phyloP scores from a whole-genome alignment of 805 yeast species.

The Candida nonsorbophila region DNA sequence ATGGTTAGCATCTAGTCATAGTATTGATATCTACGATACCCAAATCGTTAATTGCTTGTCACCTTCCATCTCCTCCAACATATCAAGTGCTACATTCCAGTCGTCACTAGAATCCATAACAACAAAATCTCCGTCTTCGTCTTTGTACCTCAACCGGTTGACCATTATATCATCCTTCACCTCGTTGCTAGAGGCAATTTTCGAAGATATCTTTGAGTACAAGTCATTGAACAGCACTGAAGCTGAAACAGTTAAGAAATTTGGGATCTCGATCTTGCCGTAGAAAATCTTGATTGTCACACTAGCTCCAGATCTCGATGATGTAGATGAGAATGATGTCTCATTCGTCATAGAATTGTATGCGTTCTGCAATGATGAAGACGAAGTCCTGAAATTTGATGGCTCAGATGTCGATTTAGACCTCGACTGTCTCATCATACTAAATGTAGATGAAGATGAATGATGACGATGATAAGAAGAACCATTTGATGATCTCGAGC shows the following conservation, averaged over 20 bases:
- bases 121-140: constrained; percentile 94
- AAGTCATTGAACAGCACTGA: constrained; percentile 43
- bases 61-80: constrained; percentile 30
- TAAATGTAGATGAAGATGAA: constrained; percentile 37
- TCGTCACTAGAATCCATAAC: constrained; percentile 83
- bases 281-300: constrained; percentile 26
- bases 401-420: constrained; percentile 16
- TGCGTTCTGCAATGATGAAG: constrained; percentile 11
- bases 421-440: constrained; percentile 35
- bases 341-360: constrained; percentile 10
- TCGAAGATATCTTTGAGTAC: constrained; percentile 55
- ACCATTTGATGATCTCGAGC: constrained; percentile 24
- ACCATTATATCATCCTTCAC: constrained; percentile 49
- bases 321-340: constrained; percentile 11
- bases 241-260: constrained; percentile 21
- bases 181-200: constrained; percentile 44
- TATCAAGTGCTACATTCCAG: constrained; percentile 78
- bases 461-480: constrained; percentile 28
- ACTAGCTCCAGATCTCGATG: constrained; percentile 5
- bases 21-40: constrained; percentile 33
- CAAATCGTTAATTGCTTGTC: constrained; percentile 29
- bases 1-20: too few species aligned
- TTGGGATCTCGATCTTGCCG: constrained; percentile 24
- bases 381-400: constrained; percentile 11
- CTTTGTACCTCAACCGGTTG: constrained; percentile 68